Base-by-base conservation (phyloP, 768 basidiomycete species). In the Harrya chromipes region DNA sequence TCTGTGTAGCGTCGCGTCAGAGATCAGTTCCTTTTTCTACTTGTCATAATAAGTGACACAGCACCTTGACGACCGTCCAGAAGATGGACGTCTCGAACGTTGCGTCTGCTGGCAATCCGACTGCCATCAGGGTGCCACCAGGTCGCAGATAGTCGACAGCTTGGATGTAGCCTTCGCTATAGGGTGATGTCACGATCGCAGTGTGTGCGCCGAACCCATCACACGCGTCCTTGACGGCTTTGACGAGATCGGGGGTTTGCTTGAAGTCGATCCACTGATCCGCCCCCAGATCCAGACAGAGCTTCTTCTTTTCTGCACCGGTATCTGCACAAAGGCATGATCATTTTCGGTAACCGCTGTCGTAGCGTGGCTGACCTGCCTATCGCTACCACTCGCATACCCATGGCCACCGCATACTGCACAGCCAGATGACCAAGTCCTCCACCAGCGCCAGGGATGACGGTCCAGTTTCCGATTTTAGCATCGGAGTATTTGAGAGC, bases 201-300 rank as follows among this genome's bases (percentile, higher is more conserved):
- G 81, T 76, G 64, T 94, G 90, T 1, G 92, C 82, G 19, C 92
- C 92, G 6, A 69, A 61, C 8, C 89, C 90, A 24, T 68, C 82
- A 0, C 84, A 83, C 0, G 79, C 76, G 4, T 70, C 76, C 63
- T 78, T 77, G 59, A 94, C 79, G 13, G 83, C 84, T 20, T 64
- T 70, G 41, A 86, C 81, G 45, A 90, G 71, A 56, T 91, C 79
- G 57, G 82, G 78, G 10, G 75, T 76, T 60, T 80, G 70, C 48
- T 74, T 79, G 72, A 88, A 94, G 69, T 94, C 93, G 52, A 95
- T 76, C 81, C 83, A 85, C 52, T 75, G 75, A 58, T 90, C 85
- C 0, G 85, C 86, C 23, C 90, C 88, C 41, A 90, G 80, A 10
- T 73, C 64, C 50, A 71, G 53, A 63, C 77, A 79, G 4, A 90